A percentile compares a stretch with the other conserved stretches of the same genome.
phyloP scores from a whole-genome alignment of 441 rosid genomes.

The Geranium incanum region DNA sequence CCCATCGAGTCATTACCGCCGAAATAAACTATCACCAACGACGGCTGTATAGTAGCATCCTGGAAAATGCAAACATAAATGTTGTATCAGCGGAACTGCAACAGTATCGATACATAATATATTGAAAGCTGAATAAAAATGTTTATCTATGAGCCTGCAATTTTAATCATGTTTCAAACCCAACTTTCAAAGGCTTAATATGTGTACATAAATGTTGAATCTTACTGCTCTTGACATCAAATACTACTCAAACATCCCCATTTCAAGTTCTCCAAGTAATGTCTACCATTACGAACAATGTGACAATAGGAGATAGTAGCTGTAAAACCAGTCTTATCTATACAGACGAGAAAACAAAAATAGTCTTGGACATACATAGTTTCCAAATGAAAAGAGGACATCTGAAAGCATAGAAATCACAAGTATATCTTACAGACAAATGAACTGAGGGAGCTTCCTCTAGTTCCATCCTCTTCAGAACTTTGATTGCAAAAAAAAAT shows the following conservation, averaged over 20 bases:
- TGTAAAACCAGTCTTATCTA: background rate
- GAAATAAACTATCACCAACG: slow-evolving; percentile 76
- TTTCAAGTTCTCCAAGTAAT: too few relatives aligned
- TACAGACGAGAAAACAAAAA: too few relatives aligned
- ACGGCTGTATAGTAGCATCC: slow-evolving; percentile 70
- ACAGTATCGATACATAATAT: background rate
- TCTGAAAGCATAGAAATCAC: background rate
- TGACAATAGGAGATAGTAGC: background rate
- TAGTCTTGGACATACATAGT: too few relatives aligned
- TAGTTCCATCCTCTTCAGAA: background rate
- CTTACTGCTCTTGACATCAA: too few relatives aligned
- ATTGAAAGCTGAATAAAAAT: too few relatives aligned
- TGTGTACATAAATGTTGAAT: too few relatives aligned
- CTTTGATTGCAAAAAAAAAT: background rate
- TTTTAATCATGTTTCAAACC: too few relatives aligned
- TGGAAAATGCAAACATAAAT: slow-evolving; percentile 14
- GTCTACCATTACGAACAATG: too few relatives aligned
- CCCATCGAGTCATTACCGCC: slow-evolving; percentile 97
- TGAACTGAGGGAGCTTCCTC: background rate
- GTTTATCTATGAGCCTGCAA: too few relatives aligned
- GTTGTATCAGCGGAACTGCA: background rate
- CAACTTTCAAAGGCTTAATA: too few relatives aligned
- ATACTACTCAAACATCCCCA: too few relatives aligned
- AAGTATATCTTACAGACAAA: background rate
- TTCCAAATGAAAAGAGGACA: too few relatives aligned